These are phyloP conservation scores for Xerocomus cyaneibrunnescens DNA, from an alignment of 1,284 basidiomycete species.

Conservation along the genomic window DNA sequence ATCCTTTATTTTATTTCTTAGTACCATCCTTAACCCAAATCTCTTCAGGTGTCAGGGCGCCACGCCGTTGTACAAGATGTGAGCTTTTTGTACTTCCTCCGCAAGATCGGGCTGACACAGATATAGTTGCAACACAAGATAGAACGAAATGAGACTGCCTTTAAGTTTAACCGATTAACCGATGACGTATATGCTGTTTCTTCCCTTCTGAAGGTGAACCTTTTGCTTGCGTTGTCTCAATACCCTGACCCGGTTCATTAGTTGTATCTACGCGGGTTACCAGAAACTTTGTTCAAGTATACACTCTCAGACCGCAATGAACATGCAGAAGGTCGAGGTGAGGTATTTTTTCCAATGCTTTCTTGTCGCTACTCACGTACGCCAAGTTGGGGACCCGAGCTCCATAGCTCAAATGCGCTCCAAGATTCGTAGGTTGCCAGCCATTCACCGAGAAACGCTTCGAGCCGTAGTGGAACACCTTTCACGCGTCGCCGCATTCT, in stretches of 20 bases:
- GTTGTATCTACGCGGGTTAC: conserved; percentile 89
- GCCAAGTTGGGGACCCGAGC: conserved; percentile 64
- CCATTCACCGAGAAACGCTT: conserved; percentile 88
- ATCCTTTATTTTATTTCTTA: neutral
- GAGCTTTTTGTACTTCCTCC: conserved; percentile 19
- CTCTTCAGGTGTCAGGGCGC: conserved; percentile 73
- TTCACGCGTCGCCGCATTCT: conserved; percentile 66
- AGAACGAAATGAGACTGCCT: conserved; percentile 86
- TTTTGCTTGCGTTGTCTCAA: neutral
- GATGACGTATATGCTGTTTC: conserved; percentile 92
- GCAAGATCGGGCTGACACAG: conserved; percentile 10
- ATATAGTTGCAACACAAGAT: conserved; percentile 80
- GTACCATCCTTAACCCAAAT: conserved; percentile 5
- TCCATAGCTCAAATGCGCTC: conserved; percentile 73
- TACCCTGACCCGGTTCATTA: conserved; percentile 32
- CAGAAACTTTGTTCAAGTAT: conserved; percentile 90
- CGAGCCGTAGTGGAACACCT: conserved; percentile 89
- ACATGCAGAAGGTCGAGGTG: conserved; percentile 76
- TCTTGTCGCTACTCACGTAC: conserved; percentile 7
- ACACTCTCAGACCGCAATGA: conserved; percentile 82
- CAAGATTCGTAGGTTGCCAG: conserved; percentile 81
- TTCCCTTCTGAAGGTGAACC: conserved; percentile 82
- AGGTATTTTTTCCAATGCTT: conserved; percentile 9
- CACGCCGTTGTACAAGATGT: conserved; percentile 84
- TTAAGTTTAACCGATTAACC: conserved; percentile 70